phyloP scores from a whole-genome alignment of 306 rosid species.

The Gastrolobium villosum region DNA sequence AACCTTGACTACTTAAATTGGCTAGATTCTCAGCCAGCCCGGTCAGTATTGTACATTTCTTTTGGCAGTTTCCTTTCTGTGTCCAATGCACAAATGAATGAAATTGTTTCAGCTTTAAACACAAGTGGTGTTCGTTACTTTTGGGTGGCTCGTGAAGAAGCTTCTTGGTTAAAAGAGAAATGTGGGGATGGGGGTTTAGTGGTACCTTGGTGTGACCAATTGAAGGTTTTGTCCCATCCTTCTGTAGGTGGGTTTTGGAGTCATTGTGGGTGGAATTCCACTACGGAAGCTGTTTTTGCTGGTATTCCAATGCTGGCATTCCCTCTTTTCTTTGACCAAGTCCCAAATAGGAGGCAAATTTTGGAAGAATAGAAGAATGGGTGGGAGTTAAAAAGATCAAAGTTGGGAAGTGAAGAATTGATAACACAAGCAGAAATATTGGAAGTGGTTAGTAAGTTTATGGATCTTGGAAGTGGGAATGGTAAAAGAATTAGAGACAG shows the following conservation, averaged over 20 bases:
- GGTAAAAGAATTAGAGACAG: constrained; percentile 41
- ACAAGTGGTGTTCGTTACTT: constrained; percentile 46
- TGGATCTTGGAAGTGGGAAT: constrained; percentile 35
- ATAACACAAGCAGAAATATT: constrained; percentile 38
- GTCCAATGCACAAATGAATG: constrained; percentile 52
- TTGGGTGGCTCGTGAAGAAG: constrained; percentile 64
- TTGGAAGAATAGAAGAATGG: constrained; percentile 53
- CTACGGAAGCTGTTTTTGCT: constrained; percentile 45
- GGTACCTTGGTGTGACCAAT: constrained; percentile 57
- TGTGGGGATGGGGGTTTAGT: constrained; percentile 50
- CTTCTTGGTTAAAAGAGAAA: constrained; percentile 34
- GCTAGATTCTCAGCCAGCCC: constrained; percentile 56
- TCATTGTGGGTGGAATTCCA: constrained; percentile 61
- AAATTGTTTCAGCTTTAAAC: constrained; percentile 46
- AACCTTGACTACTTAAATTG: constrained; percentile 44
- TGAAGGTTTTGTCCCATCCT: constrained; percentile 53
- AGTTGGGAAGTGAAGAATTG: not conserved
- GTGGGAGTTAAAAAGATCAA: constrained; percentile 43
- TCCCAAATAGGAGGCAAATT: constrained; percentile 43
- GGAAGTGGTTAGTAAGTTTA: constrained; percentile 33
- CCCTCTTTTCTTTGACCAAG: constrained; percentile 54
- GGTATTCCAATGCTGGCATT: constrained; percentile 50
- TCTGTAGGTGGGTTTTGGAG: constrained; percentile 58
- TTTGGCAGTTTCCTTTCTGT: constrained; percentile 59
- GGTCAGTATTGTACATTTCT: constrained; percentile 57